A percentile compares a stretch with the other conserved stretches of the same genome.
Evolutionary conservation across 2,329 filamentous ascomycete genomes (phyloP).

Genomic region (Exophiala dermatitidis): DNA sequence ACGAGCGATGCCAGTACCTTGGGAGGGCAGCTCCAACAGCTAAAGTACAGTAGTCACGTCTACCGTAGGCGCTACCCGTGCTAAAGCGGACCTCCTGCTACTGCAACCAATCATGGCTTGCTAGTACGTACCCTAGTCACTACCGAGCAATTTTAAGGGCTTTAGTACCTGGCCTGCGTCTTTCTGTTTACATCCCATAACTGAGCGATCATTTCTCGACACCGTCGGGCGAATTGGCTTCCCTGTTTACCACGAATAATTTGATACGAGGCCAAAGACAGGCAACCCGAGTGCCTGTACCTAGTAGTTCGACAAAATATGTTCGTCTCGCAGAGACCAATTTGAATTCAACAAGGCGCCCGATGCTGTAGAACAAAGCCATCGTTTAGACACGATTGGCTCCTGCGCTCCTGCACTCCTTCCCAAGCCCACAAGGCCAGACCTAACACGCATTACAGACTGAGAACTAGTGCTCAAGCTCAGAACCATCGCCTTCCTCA

Average conservation of each 20-base stretch:
- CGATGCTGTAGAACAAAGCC: neutral
- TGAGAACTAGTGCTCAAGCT: conserved; percentile 76
- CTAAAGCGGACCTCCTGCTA: no score
- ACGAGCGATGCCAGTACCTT: conserved; percentile 5
- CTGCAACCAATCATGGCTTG: no score
- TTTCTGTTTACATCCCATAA: no score
- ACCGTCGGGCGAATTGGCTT: no score
- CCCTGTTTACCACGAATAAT: neutral
- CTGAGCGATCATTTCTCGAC: no score
- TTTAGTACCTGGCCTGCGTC: no score
- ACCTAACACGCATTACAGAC: neutral
- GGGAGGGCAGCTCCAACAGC: neutral
- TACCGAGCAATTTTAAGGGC: no score
- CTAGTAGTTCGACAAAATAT: neutral
- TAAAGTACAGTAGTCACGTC: neutral
- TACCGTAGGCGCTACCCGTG: no score
- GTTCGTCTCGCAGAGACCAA: conserved; percentile 16
- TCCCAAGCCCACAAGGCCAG: conserved; percentile 1
- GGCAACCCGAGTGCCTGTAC: no score
- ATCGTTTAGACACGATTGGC: conserved; percentile 11
- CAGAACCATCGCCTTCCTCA: conserved; percentile 73
- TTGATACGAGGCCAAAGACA: neutral
- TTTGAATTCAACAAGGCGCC: conserved; percentile 1
- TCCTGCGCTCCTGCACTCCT: conserved; percentile 16
- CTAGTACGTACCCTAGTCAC: no score